Conservation (phyloP, 257 asterid species). For the Primulina tabacum region DNA sequence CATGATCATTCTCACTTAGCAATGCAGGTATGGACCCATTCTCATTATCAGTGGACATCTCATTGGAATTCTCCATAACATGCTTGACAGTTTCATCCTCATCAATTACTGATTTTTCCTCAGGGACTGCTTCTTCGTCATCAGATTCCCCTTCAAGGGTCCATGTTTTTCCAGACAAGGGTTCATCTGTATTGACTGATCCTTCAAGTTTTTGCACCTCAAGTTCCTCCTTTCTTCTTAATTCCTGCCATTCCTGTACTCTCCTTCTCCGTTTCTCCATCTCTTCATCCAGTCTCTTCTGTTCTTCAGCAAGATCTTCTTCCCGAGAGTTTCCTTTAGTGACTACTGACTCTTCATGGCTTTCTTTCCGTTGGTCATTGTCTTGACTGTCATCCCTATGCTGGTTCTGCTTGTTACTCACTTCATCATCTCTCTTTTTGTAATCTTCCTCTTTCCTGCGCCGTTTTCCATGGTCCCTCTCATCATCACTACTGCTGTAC, state of each 20-base stretch:
- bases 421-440: slow-evolving; percentile 46
- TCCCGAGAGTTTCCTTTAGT: slow-evolving; percentile 52
- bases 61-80: slow-evolving; percentile 35
- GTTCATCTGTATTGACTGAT: slow-evolving; percentile 40
- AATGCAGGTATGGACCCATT: slow-evolving; percentile 34
- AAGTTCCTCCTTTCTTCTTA: slow-evolving; percentile 64
- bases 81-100: slow-evolving; percentile 39
- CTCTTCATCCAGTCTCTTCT: slow-evolving; percentile 75
- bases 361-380: slow-evolving; percentile 39
- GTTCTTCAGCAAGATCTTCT: slow-evolving; percentile 80
- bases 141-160: slow-evolving; percentile 88
- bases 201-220: slow-evolving; percentile 70
- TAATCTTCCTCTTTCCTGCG: slow-evolving; percentile 60
- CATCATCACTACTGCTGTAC: slow-evolving; percentile 53
- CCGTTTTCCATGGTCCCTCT: slow-evolving; percentile 61
- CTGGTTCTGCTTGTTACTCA: slow-evolving; percentile 35
- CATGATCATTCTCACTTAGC: slow-evolving; percentile 38
- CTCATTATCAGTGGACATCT: slow-evolving; percentile 35
- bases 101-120: slow-evolving; percentile 47
- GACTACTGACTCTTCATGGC: slow-evolving; percentile 33
- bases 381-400: slow-evolving; percentile 48
- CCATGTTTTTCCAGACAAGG: slow-evolving; percentile 76
- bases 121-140: slow-evolving; percentile 69
- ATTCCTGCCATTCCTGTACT: slow-evolving; percentile 95
- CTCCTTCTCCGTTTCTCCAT: slow-evolving; percentile 82